Evolutionary conservation across 768 basidiomycete genomes (phyloP).

Genomic region (Panellus pusillus): DNA sequence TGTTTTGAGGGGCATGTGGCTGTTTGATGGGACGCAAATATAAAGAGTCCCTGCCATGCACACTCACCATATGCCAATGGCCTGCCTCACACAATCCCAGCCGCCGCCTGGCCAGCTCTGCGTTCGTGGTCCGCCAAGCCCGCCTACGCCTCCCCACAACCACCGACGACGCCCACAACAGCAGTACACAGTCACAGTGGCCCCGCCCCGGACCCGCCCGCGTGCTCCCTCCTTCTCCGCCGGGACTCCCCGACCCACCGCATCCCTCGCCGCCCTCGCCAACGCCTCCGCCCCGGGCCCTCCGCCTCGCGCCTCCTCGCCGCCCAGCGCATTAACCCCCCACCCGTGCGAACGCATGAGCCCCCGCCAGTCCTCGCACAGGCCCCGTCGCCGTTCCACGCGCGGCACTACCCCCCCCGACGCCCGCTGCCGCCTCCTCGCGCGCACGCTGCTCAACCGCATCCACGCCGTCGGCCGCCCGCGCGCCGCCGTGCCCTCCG

Average conservation of each 20-base stretch:
- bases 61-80: too few species aligned
- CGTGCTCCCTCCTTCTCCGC: slow-evolving; percentile 19
- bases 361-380: too few species aligned
- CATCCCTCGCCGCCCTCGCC: background rate
- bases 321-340: background rate
- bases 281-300: background rate
- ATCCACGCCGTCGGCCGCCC: slow-evolving; percentile 22
- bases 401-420: slow-evolving; percentile 22
- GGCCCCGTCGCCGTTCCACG: slow-evolving; percentile 19
- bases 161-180: too few species aligned
- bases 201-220: background rate
- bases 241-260: background rate
- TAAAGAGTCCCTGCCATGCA: too few species aligned
- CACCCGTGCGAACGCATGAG: too few species aligned
- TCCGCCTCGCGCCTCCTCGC: background rate
- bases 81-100: too few species aligned
- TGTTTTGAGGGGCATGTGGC: too few species aligned
- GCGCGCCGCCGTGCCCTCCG: slow-evolving; percentile 4
- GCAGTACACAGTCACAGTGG: too few species aligned
- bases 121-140: too few species aligned
- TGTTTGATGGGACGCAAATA: too few species aligned
- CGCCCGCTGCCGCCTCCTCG: slow-evolving; percentile 20
- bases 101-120: too few species aligned
- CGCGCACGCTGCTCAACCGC: slow-evolving; percentile 18
- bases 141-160: too few species aligned